Base-by-base conservation (phyloP, 352 stramenopile genomes). In the Blastocystis sp. region DNA sequence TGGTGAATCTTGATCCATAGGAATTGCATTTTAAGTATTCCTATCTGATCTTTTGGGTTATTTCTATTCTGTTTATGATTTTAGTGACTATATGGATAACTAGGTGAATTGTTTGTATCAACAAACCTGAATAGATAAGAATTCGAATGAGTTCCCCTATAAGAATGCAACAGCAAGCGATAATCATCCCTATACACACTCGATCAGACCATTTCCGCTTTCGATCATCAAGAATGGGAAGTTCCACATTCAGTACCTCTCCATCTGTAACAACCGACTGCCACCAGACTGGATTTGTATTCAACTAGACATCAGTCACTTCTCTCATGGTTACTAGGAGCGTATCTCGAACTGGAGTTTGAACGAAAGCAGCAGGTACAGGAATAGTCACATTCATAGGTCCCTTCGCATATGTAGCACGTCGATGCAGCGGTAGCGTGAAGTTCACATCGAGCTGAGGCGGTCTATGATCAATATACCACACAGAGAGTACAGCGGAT, bases 11-110 rank as follows among this genome's bases (percentile, higher is more conserved):
- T 83, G 4, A 52, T 21, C 4, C 3, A 21, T 83, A 83, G 71
- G 71, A 83, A 42, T 42, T 83, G 46, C 5, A 27, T 42, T 83
- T 66, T 32, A 14, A 83, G 3, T 83, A 83, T 27, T 43, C 21
- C 11, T 83, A 83, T 63, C 29, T 37, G n/a, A 66, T 83, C 11
- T 83, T 83, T 27, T 83, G 71, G 71, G 51, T 83, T 0, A 2
- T 83, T 29, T 63, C 71, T 4, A 27, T 83, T 14, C 24, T 83
- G 7, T 83, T 66, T n/a, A 42, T 54, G 24, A 11, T 66, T 27
- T 67, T 66, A 43, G 46, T 66, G 1, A 37, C 51, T 7, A 51
- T 66, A 5, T 46, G 56, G 9, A 51, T 83, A 49, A 46, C 66
- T 24, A 52, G 46, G 35, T 83, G 7, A 27, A 52, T 19, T 83